Evolutionary conservation across 139 green algal species (phyloP).

Genomic region (Choricystis sp.): DNA sequence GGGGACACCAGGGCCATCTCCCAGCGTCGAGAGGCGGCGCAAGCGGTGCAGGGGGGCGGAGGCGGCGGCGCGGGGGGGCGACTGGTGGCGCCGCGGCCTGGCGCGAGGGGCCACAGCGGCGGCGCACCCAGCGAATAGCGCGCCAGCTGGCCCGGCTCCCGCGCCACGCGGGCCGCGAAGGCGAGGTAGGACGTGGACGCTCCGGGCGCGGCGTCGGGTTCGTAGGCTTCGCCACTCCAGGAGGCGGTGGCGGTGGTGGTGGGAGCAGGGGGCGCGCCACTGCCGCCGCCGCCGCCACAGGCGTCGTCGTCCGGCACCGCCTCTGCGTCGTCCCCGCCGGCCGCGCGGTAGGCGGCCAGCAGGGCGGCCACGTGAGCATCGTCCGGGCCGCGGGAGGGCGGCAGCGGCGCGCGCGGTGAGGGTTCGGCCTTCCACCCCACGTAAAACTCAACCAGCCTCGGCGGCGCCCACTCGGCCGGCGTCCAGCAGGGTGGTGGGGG

Average conservation of each 20-base stretch:
- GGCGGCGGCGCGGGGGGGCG: neutral
- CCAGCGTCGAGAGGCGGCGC: constrained; percentile 22
- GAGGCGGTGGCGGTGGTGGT: neutral
- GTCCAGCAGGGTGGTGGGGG: too few relatives aligned
- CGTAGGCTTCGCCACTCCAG: constrained; percentile 47
- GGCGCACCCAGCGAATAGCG: constrained; percentile 15
- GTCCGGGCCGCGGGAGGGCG: neutral
- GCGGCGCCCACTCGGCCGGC: too few relatives aligned
- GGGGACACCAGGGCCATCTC: constrained; percentile 53
- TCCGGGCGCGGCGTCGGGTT: constrained; percentile 26
- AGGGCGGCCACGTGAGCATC: constrained; percentile 2
- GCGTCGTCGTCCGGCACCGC: neutral
- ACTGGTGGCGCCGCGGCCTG: neutral
- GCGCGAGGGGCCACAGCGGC: neutral
- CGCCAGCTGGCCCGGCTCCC: constrained; percentile 40
- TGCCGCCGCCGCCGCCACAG: neutral
- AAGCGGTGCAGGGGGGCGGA: constrained; percentile 16
- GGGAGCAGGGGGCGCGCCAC: neutral
- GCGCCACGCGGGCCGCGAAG: constrained; percentile 30
- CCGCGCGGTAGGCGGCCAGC: neutral
- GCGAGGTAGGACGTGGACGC: constrained; percentile 30
- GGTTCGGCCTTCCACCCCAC: too few relatives aligned
- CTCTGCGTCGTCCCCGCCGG: neutral
- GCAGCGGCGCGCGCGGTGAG: too few relatives aligned
- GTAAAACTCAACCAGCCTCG: too few relatives aligned